Base-by-base conservation (phyloP, 1,284 basidiomycete genomes). In the Trametes versicolor region DNA sequence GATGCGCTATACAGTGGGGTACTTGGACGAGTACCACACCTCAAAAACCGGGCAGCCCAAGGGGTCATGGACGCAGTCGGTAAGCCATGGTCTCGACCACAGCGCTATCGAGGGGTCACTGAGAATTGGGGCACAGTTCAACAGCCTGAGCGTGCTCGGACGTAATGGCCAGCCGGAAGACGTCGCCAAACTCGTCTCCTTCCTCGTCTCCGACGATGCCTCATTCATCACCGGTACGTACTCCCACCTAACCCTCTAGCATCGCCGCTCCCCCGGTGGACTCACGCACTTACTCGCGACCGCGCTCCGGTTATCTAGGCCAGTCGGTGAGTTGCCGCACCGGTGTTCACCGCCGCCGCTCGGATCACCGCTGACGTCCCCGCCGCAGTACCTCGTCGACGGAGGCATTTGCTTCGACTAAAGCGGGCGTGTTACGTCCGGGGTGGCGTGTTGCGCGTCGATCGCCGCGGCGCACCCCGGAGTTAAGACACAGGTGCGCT, bases 1-100 rank as follows among this genome's bases (percentile, higher is more conserved):
- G 6, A 15, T 34, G 41, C 0, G 8, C 9, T 1, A 12, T 39
- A 23, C 27, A 71, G 70, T 67, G 58, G 61, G 34, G 1, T 57
- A 64, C 6, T 48, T 71, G 39, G 70, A 71, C 23, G 65, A 69
- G 41, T 63, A 65, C 41, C 65, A 66, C 37, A 69, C 70, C 10
- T 47, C 55, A 32, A 49, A 56, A 17, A 63, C 78, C 78, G 58
- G 73, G 64, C 41, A 74, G 73, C 82, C 83, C 82, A 50, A 80
- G 69, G 17, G 85, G 72, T 34, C 70, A 74, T 58, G 83, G 83
- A 69, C 83, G 79, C 70, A 83, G 82, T 59, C 83, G 79, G 71
- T 85, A 83, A 41, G 61, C 36, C 3, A 3, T 23, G 27, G 9
- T 34, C 9, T 4, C 19, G 21, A 2, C 8, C 4, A 19, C 4